Base-by-base conservation (phyloP, 208 protist species). In the Trypanosoma vivax region DNA sequence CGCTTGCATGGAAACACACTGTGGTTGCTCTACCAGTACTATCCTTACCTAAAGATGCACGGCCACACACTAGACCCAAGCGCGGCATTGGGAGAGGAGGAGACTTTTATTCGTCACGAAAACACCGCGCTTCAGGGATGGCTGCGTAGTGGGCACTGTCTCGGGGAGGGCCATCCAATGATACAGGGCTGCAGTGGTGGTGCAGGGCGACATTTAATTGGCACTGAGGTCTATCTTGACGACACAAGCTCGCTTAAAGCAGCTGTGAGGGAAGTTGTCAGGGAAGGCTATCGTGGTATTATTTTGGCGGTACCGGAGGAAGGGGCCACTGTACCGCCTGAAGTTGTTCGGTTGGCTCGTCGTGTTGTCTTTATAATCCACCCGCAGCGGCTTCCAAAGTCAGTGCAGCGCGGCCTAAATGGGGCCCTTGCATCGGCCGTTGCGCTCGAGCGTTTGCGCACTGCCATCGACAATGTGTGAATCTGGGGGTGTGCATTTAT, bases 1-100 rank as follows among this genome's bases (percentile, higher is more conserved):
- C 21, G 21, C 38, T 60, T 67, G 35, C 34, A 79, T 0, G 83
- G 60, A 0, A 80, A 87, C 30, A 70, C 48, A 23, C 39, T 86
- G 3, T 90, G 81, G 81, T 43, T 90, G 11, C 39, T 92, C 28
- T 78, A 92, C 40, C 72, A 69, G 19, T 89, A 90, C 58, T 89
- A 92, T 41, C 85, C 81, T 0, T 85, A 86, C 27, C 53, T 90
- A 7, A 43, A 71, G 16, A 58, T 84, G 5, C 70, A 49, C 30
- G 29, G 49, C 19, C 39, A 30, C 27, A 11, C 33, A 6, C 35
- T 16, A 11, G 18, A 39, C 0, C 31, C 48, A 16, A 6, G 28
- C 25, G 16, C 25, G n/a, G n/a, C n/a, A n/a, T n/a, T n/a, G n/a
- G n/a, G n/a, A n/a, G n/a, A n/a, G n/a, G n/a, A n/a, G 13, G 28